These are phyloP conservation scores for Musa troglodytarum DNA, from an alignment of 176 grass and related monocot genomes.

Conservation along the genomic window DNA sequence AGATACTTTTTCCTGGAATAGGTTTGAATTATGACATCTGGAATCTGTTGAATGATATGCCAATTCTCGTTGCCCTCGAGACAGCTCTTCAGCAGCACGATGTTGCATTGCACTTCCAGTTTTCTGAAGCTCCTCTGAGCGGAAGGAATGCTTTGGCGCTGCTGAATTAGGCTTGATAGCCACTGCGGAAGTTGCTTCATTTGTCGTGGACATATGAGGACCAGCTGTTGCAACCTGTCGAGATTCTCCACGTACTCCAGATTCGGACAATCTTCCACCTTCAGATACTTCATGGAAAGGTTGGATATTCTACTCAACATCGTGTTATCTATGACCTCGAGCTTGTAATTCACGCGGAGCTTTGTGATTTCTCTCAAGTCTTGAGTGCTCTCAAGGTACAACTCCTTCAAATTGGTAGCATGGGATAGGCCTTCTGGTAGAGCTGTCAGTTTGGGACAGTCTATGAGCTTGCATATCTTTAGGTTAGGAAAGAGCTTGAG, in stretches of 20 bases:
- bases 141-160: neutral
- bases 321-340: neutral
- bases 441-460: constrained; percentile 21
- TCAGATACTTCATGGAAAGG: neutral
- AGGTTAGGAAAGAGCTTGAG: constrained; percentile 14
- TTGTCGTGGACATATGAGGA: neutral
- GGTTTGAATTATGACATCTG: too few relatives aligned
- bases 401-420: neutral
- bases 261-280: neutral
- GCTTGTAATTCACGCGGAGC: neutral
- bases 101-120: too few relatives aligned
- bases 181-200: neutral
- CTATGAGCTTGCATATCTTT: rapidly evolving
- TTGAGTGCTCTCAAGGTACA: neutral
- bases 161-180: constrained; percentile 2
- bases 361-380: constrained; percentile 23
- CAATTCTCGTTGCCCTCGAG: too few relatives aligned
- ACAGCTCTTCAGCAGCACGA: too few relatives aligned
- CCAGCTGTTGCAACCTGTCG: neutral
- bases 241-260: constrained; percentile 16
- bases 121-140: too few relatives aligned
- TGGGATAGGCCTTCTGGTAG: constrained; percentile 16
- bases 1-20: too few relatives aligned
- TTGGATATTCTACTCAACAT: neutral
- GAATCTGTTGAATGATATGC: too few relatives aligned